A percentile compares a stretch with the other conserved stretches of the same genome.
Conservation (phyloP, 2,329 filamentous ascomycete species). For the Drechslerella stenobrocha region DNA sequence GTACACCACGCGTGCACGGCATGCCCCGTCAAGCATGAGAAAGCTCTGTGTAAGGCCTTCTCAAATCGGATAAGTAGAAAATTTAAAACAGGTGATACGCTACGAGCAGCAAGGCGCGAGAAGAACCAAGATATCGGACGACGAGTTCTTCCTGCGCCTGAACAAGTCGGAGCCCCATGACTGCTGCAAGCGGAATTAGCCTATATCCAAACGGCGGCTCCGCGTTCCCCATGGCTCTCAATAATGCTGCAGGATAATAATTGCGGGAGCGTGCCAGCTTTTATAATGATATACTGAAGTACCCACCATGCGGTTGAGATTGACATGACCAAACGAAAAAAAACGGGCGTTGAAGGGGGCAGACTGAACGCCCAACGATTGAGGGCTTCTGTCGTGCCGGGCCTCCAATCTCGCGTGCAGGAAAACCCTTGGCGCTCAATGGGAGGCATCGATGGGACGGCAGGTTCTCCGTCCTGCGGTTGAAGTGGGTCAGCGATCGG, state of each 20-base stretch:
- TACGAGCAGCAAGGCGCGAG: no score
- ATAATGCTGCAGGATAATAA: constrained; percentile 37
- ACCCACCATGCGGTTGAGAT: no score
- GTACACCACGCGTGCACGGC: no score
- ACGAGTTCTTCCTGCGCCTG: constrained; percentile 46
- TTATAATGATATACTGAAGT: no score
- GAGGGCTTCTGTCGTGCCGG: no score
- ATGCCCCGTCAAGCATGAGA: no score
- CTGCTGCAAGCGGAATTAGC: constrained; percentile 41
- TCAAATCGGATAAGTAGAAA: no score
- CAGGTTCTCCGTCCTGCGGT: constrained; percentile 12
- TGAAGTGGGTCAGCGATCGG: constrained; percentile 39
- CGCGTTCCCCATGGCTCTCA: constrained; percentile 47
- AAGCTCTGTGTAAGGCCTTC: no score
- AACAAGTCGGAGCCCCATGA: constrained; percentile 40
- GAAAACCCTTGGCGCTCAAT: constrained; percentile 9
- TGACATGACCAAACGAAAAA: no score
- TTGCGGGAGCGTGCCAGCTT: constrained; percentile 27
- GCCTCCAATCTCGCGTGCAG: constrained; percentile 37
- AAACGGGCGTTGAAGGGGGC: no score
- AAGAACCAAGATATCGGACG: constrained; percentile 45
- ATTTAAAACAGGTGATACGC: no score
- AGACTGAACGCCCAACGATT: no score
- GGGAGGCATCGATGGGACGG: constrained; percentile 2
- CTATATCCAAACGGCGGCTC: constrained; percentile 46